Percentiles rank a stretch among this genome's conserved stretches.
Evolutionary conservation across 202 grass and related monocot genomes (phyloP).

Genomic region (Setaria italica): DNA sequence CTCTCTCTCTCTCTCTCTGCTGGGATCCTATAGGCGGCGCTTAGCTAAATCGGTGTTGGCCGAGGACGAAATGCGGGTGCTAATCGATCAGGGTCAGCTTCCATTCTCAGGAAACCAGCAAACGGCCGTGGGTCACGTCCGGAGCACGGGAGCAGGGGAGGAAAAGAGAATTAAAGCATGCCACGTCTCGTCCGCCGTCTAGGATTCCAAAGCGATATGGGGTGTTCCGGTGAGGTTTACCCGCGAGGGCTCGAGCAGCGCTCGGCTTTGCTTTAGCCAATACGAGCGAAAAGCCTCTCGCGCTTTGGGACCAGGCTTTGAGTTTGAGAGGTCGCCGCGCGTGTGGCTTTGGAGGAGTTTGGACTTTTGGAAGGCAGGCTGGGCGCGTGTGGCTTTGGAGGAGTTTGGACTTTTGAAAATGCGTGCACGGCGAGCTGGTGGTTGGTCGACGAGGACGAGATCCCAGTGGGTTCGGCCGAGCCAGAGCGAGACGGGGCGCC

Average conservation of each 20-base stretch:
- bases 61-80: neutral
- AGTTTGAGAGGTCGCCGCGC: neutral
- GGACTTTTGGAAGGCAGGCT: conserved; percentile 13
- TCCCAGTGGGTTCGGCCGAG: neutral
- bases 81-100: neutral
- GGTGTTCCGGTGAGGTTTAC: conserved; percentile 20
- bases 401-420: conserved; percentile 10
- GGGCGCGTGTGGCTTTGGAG: neutral
- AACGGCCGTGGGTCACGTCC: neutral
- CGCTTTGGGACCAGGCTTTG: neutral
- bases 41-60: neutral
- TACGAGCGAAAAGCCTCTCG: neutral
- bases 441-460: conserved; percentile 22
- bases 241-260: too few species aligned
- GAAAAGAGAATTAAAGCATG: neutral
- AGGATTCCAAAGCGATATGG: conserved; percentile 13
- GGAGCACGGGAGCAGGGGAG: neutral
- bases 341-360: conserved; percentile 21
- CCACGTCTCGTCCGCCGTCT: neutral
- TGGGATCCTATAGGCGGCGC: neutral
- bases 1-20: neutral
- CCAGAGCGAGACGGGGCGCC: neutral
- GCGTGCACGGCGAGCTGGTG: conserved; percentile 14
- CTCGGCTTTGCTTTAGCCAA: neutral
- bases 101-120: neutral